Base-by-base conservation (phyloP, 192 early-diverging fungal genomes). In the Coemansia sp. region DNA sequence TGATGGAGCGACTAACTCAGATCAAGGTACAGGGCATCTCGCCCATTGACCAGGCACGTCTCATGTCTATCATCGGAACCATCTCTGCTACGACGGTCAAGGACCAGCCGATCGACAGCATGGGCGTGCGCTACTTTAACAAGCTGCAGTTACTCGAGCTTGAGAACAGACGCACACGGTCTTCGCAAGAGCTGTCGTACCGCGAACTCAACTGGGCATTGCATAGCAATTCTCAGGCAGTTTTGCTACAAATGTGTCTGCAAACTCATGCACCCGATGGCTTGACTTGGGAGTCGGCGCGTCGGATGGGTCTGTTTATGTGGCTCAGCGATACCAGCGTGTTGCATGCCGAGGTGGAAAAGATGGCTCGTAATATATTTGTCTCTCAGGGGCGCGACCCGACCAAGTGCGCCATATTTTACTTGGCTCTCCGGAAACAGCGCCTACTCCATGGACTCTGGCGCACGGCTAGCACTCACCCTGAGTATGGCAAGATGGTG, bases 301-400 rank as follows among this genome's bases (percentile, higher is more conserved):
- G 88, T 55, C 83, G 88, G 2, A 85, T 96, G 42, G 96, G 96
- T 30, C 74, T 96, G 39, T 92, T 91, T 63, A 85, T 91, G 26
- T 98, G 96, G 96, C 84, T 98, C 49, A 85, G 86, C 17, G 92
- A 93, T 64, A 81, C 82, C 49, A 90, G 89, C 32, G 84, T 82
- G 6, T 76, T 96, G 81, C 77, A 86, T 40, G 80, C 87, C 10
- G 87, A 90, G 73, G 84, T 98, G 71, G 94, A 95, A 68, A 77
- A 86, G 37, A 92, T 99, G 71, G 98, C 96, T 1, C 88, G 94
- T 53, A 96, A 94, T 65, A 91, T 91, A 19, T 98, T 94, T 84
- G 86, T 89, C 55, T 55, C 65, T 7, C 62, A 90, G 33, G 91
- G 92, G 28, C 90, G 91, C 62, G 91, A 99, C 74, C 96, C 96